Base-by-base conservation (phyloP, 2,329 filamentous ascomycete genomes). In the Ceratocystis cubensis region DNA sequence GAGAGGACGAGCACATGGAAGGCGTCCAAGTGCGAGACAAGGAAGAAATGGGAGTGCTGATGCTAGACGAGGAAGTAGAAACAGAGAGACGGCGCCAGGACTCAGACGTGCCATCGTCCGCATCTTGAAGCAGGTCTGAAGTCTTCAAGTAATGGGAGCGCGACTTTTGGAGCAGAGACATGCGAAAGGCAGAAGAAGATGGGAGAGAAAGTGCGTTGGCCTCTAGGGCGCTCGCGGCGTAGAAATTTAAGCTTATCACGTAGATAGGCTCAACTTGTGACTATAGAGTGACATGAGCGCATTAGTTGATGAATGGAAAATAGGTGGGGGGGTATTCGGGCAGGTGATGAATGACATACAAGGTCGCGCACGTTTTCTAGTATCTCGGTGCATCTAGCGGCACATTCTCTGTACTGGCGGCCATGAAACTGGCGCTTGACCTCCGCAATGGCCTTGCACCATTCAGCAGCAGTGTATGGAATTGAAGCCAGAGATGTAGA, bases 211-310 rank as follows among this genome's bases (percentile, higher is more conserved):
- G 77, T 1, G 81, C 81, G 70, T 82, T 81, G 75, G 81, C 80
- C 71, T 85, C 83, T 53, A 83, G 77, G 15, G 82, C 80, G n/a
- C 77, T 80, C 22, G 83, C 83, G n/a, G 82, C 82, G 69, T 84
- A 85, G 72, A 85, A 84, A 72, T 83, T 79, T 5, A 85, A 76
- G 68, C 83, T 84, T 69, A 85, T 81, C 44, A 84, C 75, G 71
- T 84, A 80, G 5, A 81, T 75, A 1, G 81, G 80, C 71, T 84
- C 80, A 22, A 81, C 74, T 30, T 75, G 72, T 13, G 75, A 75
- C 72, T 73, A n/a, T 0, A 25, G 7, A 46, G 37, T 61, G 48
- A 8, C 48, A 53, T 62, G 67, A 72, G 70, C 72, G 67, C 59
- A 57, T 65, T 4, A 13, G 22, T 59, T 4, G 28, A 20, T 10